Base-by-base conservation (phyloP, 768 basidiomycete species). In the Boletus rex-veris region DNA sequence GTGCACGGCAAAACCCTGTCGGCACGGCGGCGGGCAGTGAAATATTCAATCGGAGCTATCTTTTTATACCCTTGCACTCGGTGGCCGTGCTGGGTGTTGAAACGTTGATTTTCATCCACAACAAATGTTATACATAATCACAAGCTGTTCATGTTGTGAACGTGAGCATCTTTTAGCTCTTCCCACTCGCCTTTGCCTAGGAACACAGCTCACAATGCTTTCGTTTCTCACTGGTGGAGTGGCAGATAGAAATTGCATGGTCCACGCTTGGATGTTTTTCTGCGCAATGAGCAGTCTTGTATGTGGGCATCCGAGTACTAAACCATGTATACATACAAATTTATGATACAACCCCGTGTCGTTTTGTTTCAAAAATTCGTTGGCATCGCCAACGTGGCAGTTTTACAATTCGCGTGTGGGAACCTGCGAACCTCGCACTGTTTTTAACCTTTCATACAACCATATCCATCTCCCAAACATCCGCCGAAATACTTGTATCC, bases 301-400 rank as follows among this genome's bases (percentile, higher is more conserved):
- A 52, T 53, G 72, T 87, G 86, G 82, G 64, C 79, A 79, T 80
- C 83, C 80, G 85, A 87, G 86, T 86, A 88, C 86, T 88, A 88
- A 85, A 74, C 79, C 76, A 70, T 71, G 57, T 82, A 74, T 66
- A 62, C 83, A 74, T 66, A 62, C 84, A 24, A 24, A 24, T 24
- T 24, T 24, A 24, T 24, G 4, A 24, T 24, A 24, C 3, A 24
- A 24, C 33, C 12, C 7, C 28, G 28, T 28, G 2, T 28, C 28
- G 21, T 14, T 24, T 38, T 31, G 31, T 16, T 21, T 28, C n/a
- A 12, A n/a, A 10, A 33, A 24, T 24, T 21, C 31, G 49, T 21
- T 12, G 33, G 8, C 28, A 28, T 28, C 15, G 35, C 15, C 15
- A 2, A 43, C 18, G 36, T 52, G 43, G 14, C 35, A 35, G 14